Conservation (phyloP, 192 early-diverging fungal species). For the Coemansia sp. region DNA sequence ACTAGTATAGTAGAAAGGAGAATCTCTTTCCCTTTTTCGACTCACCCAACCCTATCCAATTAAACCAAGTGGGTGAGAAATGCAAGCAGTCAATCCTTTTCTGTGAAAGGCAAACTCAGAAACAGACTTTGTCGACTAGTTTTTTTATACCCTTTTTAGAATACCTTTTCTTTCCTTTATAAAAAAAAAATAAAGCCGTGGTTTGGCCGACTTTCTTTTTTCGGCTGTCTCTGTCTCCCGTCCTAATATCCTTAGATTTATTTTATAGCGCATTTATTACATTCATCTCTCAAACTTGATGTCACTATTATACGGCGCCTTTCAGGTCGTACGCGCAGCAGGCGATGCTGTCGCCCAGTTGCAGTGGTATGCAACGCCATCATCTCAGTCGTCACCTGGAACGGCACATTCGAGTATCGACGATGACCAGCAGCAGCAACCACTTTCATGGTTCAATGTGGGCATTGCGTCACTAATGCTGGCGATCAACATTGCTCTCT, state of each 20-base stretch:
- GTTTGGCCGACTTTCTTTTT: background rate
- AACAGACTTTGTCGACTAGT: background rate
- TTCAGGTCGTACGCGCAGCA: conserved; percentile 11
- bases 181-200: background rate
- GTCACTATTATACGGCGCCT: background rate
- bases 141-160: background rate
- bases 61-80: background rate
- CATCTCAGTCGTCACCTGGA: background rate
- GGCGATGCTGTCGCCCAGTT: conserved; percentile 6
- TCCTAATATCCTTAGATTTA: conserved; percentile 5
- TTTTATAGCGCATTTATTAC: background rate
- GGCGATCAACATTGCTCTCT: conserved; percentile 61
- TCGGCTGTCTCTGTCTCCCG: background rate
- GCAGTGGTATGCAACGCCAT: conserved; percentile 22
- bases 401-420: background rate
- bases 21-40: background rate
- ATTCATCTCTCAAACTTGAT: background rate
- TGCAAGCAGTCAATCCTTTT: background rate
- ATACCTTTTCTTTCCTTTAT: background rate
- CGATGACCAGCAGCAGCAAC: background rate
- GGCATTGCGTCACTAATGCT: conserved; percentile 68
- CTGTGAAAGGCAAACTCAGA: background rate
- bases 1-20: background rate
- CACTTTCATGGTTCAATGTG: conserved; percentile 58
- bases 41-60: background rate